Conservation (phyloP, 1,284 basidiomycete genomes). For the Testicularia cyperi region DNA sequence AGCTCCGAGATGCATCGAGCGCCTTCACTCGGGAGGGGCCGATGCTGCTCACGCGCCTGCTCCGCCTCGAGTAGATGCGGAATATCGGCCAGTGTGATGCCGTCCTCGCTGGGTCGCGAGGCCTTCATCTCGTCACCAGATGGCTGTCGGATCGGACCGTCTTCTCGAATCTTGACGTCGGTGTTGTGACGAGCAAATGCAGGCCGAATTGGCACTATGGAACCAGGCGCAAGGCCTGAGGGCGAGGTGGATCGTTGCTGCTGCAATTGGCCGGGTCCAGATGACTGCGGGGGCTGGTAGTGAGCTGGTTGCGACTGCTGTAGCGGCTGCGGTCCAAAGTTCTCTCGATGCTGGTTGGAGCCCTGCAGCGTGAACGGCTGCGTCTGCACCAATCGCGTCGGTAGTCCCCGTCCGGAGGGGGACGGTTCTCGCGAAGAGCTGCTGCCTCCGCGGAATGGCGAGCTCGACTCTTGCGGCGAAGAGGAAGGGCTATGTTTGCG, state of each 20-base stretch:
- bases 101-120: conserved; percentile 68
- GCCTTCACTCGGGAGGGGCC: conserved; percentile 70
- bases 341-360: conserved; percentile 6
- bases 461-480: conserved; percentile 17
- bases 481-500: conserved; percentile 19
- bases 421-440: conserved; percentile 23
- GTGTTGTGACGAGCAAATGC: conserved; percentile 78
- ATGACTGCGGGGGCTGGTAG: conserved; percentile 28
- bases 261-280: conserved; percentile 5
- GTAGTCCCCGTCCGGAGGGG: conserved; percentile 5
- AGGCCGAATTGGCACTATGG: conserved; percentile 68
- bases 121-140: conserved; percentile 47
- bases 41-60: conserved; percentile 80
- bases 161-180: conserved; percentile 84
- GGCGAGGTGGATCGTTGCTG: conserved; percentile 30
- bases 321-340: not conserved
- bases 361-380: conserved; percentile 6
- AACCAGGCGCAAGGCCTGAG: conserved; percentile 20
- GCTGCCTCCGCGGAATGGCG: conserved; percentile 22
- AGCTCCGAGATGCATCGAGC: conserved; percentile 80
- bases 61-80: conserved; percentile 88
- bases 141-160: conserved; percentile 60
- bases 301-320: conserved; percentile 15
- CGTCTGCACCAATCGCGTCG: not conserved
- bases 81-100: conserved; percentile 93